Evolutionary conservation across 2,329 filamentous ascomycete genomes (phyloP), one percentile per base, ranked within the genome.

Genomic region (Trichoderma afroharzianum): DNA sequence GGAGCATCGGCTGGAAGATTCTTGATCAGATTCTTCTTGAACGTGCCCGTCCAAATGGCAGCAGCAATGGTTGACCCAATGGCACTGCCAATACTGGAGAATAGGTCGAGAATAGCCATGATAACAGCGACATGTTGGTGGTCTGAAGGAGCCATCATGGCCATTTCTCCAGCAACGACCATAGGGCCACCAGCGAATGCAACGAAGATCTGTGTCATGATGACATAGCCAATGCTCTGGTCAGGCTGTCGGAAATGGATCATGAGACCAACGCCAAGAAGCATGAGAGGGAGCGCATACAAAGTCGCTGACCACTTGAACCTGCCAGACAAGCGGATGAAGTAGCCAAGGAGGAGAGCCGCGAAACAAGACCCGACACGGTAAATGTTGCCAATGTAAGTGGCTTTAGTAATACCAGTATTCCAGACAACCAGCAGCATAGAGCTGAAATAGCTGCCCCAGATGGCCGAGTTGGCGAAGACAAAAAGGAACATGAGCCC

Each of bases 171-270:
- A 26, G 85, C 84, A 47, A 91, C 85, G 58, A 91, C 88, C 14
- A 90, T 81, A 2, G 87, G 82, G 1, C 88, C 89, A 3, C 88
- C 88, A 3, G 87, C 87, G 28, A 90, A 85, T 3, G 88, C 88
- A 69, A 91, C 84, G 73, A 91, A 86, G 66, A 92, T 85, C 77
- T 92, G 89, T 14, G 86, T 88, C 80, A 88, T 87, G 75, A 91
- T 78, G 2, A 91, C 82, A 76, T 86, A 87, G 2, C 86, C 82
- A 36, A 89, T 82, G 24, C 83, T 81, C 70, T 81, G 81, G 33
- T 84, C 79, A 50, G 88, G 84, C 71, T 84, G 82, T 28, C 88
- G 87, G 82, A 88, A 90, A 36, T 87, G 77, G 73, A 90, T 85
- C 88, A 91, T 89, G 21, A 91, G 80, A 2, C 87, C 83, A 5